Percentiles rank a stretch among this genome's conserved stretches.
These are phyloP conservation scores for Actinomortierella wolfii DNA, from an alignment of 371 early-diverging fungal species.

Conservation along the genomic window DNA sequence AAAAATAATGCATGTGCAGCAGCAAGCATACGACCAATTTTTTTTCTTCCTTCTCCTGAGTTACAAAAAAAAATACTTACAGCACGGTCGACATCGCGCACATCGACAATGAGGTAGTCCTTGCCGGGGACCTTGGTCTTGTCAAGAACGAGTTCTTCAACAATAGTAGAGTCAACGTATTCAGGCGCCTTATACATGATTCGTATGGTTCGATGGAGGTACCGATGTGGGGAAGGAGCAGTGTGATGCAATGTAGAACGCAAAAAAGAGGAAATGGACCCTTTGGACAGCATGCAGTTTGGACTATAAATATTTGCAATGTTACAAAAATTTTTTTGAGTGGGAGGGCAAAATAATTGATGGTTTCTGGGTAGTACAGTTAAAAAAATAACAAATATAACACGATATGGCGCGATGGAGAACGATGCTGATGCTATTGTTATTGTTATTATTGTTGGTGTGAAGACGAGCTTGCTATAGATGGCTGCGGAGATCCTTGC, in stretches of 20 bases:
- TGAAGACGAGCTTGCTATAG: too few species aligned
- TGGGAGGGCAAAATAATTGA: too few species aligned
- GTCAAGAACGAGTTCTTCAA: slow-evolving; percentile 63
- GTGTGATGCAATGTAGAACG: background rate
- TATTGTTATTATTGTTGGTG: too few species aligned
- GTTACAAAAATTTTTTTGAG: too few species aligned
- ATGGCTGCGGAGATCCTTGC: too few species aligned
- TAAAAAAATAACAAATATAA: too few species aligned
- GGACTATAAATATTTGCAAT: too few species aligned
- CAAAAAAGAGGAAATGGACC: too few species aligned
- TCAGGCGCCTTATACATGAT: slow-evolving; percentile 13
- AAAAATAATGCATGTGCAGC: background rate
- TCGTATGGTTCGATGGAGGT: background rate
- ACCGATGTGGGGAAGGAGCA: background rate
- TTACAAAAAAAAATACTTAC: slow-evolving; percentile 45
- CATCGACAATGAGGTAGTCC: slow-evolving; percentile 85
- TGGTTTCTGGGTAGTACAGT: too few species aligned
- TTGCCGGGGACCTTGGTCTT: slow-evolving; percentile 53
- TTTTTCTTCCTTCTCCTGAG: background rate
- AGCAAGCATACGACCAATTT: background rate
- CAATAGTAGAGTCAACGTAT: slow-evolving; percentile 63
- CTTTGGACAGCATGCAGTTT: too few species aligned
- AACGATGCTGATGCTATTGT: background rate
- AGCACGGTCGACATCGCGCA: slow-evolving; percentile 75
- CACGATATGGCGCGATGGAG: too few species aligned